phyloP scores from a whole-genome alignment of 1,284 basidiomycete species.

The Fereydounia khargensis region DNA sequence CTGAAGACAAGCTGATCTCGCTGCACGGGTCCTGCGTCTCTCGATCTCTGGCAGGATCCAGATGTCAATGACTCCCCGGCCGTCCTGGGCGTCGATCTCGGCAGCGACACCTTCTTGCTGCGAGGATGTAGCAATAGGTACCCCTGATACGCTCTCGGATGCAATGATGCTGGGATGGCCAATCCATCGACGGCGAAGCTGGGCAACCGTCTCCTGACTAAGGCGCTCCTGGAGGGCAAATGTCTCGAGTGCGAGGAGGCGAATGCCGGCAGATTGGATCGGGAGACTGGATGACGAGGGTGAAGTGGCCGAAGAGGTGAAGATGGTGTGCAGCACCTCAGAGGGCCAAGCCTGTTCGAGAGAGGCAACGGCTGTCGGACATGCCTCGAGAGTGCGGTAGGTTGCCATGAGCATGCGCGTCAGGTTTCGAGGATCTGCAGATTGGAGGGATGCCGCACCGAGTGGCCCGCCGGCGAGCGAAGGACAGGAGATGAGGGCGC shows the following conservation, averaged over 20 bases:
- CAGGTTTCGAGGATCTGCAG: conserved; percentile 19
- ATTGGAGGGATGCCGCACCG: conserved; percentile 15
- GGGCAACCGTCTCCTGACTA: conserved; percentile 15
- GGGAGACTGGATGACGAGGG: background rate
- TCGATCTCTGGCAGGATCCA: conserved; percentile 36
- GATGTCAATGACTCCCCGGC: conserved; percentile 8
- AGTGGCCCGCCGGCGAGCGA: background rate
- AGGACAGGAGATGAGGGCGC: background rate
- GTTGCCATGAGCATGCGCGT: too few relatives aligned
- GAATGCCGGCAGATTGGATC: conserved; percentile 18
- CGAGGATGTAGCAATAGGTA: background rate
- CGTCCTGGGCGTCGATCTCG: too few relatives aligned
- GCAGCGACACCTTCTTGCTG: background rate
- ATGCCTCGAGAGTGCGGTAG: conserved; percentile 12
- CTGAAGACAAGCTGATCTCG: too few relatives aligned
- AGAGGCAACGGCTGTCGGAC: background rate
- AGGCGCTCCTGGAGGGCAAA: conserved; percentile 30
- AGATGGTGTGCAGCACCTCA: conserved; percentile 15
- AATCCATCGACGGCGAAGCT: conserved; percentile 11
- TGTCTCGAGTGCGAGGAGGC: conserved; percentile 35
- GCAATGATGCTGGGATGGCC: background rate
- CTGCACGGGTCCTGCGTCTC: background rate
- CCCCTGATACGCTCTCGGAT: background rate
- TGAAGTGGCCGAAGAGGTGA: conserved; percentile 4
- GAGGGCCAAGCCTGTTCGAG: conserved; percentile 2